phyloP scores from a whole-genome alignment of 257 asterid genomes.

The Forsythia suspensa region DNA sequence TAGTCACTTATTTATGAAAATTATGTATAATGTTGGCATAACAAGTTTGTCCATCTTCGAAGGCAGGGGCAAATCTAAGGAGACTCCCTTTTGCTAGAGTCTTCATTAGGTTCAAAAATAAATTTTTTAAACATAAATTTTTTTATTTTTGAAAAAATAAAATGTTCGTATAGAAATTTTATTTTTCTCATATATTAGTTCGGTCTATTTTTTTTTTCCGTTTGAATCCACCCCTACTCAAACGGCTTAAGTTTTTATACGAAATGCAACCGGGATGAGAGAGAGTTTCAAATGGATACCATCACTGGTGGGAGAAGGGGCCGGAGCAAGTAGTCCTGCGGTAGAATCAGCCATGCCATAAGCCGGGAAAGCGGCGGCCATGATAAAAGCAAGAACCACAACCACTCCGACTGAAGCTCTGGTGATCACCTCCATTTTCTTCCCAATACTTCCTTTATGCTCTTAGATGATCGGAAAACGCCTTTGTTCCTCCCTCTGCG shows the following conservation, averaged over 20 bases:
- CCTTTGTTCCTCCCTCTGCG: background rate
- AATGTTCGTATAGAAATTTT: too few relatives aligned
- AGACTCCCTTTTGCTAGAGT: too few relatives aligned
- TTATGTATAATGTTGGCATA: too few relatives aligned
- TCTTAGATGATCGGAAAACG: background rate
- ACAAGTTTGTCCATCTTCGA: too few relatives aligned
- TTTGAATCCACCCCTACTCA: too few relatives aligned
- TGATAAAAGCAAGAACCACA: constrained; percentile 14
- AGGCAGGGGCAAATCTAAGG: too few relatives aligned
- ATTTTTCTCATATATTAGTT: too few relatives aligned
- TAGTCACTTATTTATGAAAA: too few relatives aligned
- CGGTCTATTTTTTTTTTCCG: too few relatives aligned
- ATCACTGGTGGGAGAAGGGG: constrained; percentile 28
- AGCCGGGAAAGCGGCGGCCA: constrained; percentile 18
- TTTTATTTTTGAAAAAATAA: too few relatives aligned
- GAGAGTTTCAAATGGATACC: constrained; percentile 17
- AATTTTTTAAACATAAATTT: too few relatives aligned
- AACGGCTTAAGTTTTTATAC: background rate
- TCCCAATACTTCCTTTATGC: background rate
- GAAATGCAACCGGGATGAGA: background rate
- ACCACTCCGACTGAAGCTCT: constrained; percentile 10
- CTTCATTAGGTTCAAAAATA: too few relatives aligned
- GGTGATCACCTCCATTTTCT: constrained; percentile 28
- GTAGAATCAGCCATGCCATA: constrained; percentile 13
- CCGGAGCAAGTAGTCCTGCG: constrained; percentile 16